Base-by-base conservation (phyloP, 495 filamentous ascomycete genomes). In the Penicillium bialowiezense region DNA sequence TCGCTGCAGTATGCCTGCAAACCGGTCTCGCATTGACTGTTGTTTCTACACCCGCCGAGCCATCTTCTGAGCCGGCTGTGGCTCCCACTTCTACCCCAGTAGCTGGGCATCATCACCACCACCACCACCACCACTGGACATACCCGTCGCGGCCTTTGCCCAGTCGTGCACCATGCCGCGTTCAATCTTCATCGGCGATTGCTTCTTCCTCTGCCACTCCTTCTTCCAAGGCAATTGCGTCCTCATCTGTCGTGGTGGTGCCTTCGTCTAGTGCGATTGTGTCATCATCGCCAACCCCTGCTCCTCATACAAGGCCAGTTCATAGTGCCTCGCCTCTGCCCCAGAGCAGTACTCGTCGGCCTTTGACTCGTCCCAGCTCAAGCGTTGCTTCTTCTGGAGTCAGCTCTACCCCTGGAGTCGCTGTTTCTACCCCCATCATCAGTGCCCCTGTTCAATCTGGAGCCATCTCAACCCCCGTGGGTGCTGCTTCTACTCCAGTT, bases 321-420 rank as follows among this genome's bases (percentile, higher is more conserved):
- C 45, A 44, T 35, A 44, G 24, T 21, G 14, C 29, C 7, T 41
- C 41, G 14, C 26, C 18, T 18, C 8, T 18, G 13, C 39, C 43
- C 15, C 32, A 41, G 33, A 38, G 15, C 21, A 38, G 33, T 40
- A 47, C 7, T 19, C 12, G n/a, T 12, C 20, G 18, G 20, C 15
- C 44, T 23, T 21, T 34, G 33, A 32, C 44, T 8, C 44, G 38
- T 18, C 33, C 21, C 34, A 47, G 28, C 26, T n/a, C 19, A 7
- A 37, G 33, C 28, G 35, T 44, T 34, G 48, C 44, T 33, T 47
- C 44, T n/a, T 15, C 51, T 15, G 41, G 17, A 8, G 44, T 41
- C 17, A 21, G 31, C 35, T 29, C 37, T 9, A 21, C 36, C 21
- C 23, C 51, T 8, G 42, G 29, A 32, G 19, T 20, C 35, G 23